Evolutionary conservation across 1,284 basidiomycete species (phyloP), one percentile per base, ranked within the genome.

Genomic region (Cryptococcus hybrid): DNA sequence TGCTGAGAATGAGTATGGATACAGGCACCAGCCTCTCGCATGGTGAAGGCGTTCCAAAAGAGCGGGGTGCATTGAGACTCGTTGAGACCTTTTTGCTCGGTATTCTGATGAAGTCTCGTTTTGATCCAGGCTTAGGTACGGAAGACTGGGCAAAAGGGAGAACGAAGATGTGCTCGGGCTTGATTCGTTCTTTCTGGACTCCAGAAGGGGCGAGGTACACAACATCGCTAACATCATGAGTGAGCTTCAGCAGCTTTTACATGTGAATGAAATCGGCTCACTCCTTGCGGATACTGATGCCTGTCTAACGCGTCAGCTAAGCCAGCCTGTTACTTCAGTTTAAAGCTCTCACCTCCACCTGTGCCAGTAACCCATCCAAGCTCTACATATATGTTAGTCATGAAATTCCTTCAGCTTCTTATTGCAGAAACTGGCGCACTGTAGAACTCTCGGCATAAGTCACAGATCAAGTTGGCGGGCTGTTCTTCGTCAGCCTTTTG

Each of bases 31-130:
- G 89, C 89, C 52, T 83, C 80, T 18, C 89, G 81, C 66, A 88
- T 76, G 36, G 88, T 86, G 72, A 90, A 92, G 2, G 90, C 89
- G 70, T 91, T 91, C 88, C 88, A 92, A 80, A 92, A 92, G n/a
- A 92, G 79, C 6, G 90, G 90, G 0, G 90, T 92, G 74, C 89
- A 91, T 1, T 87, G 87, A 1, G 86, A 88, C 69, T 90, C 88
- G 66, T 87, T 89, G 61, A 90, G 79, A 5, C 79, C 78, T 63
- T 84, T 61, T 81, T 75, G 12, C 79, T 79, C 2, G 90, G 89
- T 37, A 85, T 84, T 51, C 89, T 84, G 51, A 91, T 82, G 76
- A 90, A 90, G 59, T 86, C 80, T 51, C 88, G 83, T 69, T 88
- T 84, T 7, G 82, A 80, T 55, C 86, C 83, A 1, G 86, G 85